A percentile compares a stretch with the other conserved stretches of the same genome.
These are phyloP conservation scores for Carex arenaria DNA, from an alignment of 202 grass and related monocot genomes.

Conservation along the genomic window DNA sequence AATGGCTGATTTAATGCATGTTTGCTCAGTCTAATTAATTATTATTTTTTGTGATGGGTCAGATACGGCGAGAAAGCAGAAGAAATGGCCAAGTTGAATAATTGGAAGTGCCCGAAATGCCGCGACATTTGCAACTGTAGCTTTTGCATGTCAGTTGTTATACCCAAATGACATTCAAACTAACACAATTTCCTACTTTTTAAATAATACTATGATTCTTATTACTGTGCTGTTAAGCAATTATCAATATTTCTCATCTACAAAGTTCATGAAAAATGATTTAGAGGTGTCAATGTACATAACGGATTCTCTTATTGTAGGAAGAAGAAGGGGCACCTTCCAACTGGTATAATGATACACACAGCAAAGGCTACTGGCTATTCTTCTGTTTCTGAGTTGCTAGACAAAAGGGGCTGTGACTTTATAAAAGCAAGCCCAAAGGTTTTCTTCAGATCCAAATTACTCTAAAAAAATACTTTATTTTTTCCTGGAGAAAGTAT, in stretches of 20 bases:
- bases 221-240: background rate
- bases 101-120: conserved; percentile 87
- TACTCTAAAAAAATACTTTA: background rate
- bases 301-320: conserved; percentile 31
- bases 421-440: background rate
- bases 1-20: background rate
- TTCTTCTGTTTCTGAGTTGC: conserved; percentile 67
- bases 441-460: background rate
- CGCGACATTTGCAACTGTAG: conserved; percentile 78
- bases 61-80: conserved; percentile 71
- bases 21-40: conserved; percentile 12
- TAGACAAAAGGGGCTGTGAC: conserved; percentile 28
- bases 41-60: background rate
- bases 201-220: conserved; percentile 4
- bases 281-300: background rate
- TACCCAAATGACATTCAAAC: conserved; percentile 15
- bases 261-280: background rate
- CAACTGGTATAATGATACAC: conserved; percentile 77
- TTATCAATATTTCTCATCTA: background rate
- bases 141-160: conserved; percentile 58
- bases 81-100: conserved; percentile 18
- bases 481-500: background rate
- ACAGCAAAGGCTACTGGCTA: conserved; percentile 80
- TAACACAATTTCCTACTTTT: background rate
- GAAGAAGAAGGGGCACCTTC: conserved; percentile 77